phyloP scores from a whole-genome alignment of 257 asterid genomes.

The Handroanthus guayacan region DNA sequence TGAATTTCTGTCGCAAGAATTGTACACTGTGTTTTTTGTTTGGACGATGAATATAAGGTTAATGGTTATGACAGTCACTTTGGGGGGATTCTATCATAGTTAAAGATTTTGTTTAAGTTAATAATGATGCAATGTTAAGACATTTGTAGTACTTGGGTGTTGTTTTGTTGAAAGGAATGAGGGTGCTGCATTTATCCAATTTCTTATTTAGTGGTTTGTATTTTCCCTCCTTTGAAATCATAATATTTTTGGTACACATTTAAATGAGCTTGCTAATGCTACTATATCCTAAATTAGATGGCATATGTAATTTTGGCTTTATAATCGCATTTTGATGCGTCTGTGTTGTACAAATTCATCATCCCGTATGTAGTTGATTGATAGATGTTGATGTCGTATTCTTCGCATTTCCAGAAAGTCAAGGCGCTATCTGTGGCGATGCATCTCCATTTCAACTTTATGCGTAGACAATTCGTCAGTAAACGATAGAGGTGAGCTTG shows the following conservation, averaged over 20 bases:
- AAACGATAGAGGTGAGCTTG: slow-evolving; percentile 3
- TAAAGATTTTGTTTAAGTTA: not conserved
- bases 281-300: too few relatives aligned
- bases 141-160: not conserved
- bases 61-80: not conserved
- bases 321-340: too few relatives aligned
- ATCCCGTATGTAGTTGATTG: not conserved
- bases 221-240: too few relatives aligned
- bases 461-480: not conserved
- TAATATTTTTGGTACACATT: too few relatives aligned
- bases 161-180: not conserved
- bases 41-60: not conserved
- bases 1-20: not conserved
- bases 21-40: not conserved
- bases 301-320: too few relatives aligned
- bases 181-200: too few relatives aligned
- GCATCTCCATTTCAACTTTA: not conserved
- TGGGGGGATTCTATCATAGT: not conserved
- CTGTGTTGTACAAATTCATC: not conserved
- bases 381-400: not conserved
- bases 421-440: not conserved
- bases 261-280: too few relatives aligned
- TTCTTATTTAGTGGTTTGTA: too few relatives aligned
- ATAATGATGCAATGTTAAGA: not conserved
- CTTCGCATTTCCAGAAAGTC: not conserved